Evolutionary conservation across 257 asterid species (phyloP).

Genomic region (Eustoma russellianum): DNA sequence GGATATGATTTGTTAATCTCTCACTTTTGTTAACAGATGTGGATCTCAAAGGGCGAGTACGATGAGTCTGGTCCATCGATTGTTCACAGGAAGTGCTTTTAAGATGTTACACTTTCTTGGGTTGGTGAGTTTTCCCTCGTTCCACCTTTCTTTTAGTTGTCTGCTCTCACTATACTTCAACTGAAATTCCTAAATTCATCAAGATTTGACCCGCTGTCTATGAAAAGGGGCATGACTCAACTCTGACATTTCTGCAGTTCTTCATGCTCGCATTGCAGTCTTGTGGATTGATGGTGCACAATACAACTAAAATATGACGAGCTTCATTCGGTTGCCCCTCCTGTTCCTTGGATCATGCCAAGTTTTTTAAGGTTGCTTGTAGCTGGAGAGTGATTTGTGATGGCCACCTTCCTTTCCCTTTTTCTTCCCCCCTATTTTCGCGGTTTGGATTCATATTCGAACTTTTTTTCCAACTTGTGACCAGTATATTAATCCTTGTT

Average conservation of each 20-base stretch:
- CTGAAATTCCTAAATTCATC: slow-evolving; percentile 16
- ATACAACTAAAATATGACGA: slow-evolving; percentile 15
- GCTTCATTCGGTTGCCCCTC: slow-evolving; percentile 9
- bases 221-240: slow-evolving; percentile 6
- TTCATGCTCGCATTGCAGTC: slow-evolving; percentile 13
- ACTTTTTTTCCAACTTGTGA: slow-evolving; percentile 12
- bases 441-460: slow-evolving; percentile 7
- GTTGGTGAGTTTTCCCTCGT: slow-evolving; percentile 13
- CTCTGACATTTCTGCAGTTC: slow-evolving; percentile 10
- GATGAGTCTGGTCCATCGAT: slow-evolving; percentile 47
- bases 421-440: slow-evolving; percentile 4
- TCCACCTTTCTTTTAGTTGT: slow-evolving; percentile 13
- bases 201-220: slow-evolving; percentile 14
- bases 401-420: neutral
- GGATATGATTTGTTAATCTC: neutral
- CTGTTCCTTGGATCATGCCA: slow-evolving; percentile 11
- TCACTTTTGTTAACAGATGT: slow-evolving; percentile 24
- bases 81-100: slow-evolving; percentile 49
- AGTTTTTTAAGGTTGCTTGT: slow-evolving; percentile 22
- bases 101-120: slow-evolving; percentile 17
- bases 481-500: slow-evolving; percentile 28
- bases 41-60: slow-evolving; percentile 42
- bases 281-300: slow-evolving; percentile 1
- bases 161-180: slow-evolving; percentile 10
- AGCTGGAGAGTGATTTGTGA: slow-evolving; percentile 21